Conservation (phyloP, 768 basidiomycete genomes). For the Kwoniella pini region DNA sequence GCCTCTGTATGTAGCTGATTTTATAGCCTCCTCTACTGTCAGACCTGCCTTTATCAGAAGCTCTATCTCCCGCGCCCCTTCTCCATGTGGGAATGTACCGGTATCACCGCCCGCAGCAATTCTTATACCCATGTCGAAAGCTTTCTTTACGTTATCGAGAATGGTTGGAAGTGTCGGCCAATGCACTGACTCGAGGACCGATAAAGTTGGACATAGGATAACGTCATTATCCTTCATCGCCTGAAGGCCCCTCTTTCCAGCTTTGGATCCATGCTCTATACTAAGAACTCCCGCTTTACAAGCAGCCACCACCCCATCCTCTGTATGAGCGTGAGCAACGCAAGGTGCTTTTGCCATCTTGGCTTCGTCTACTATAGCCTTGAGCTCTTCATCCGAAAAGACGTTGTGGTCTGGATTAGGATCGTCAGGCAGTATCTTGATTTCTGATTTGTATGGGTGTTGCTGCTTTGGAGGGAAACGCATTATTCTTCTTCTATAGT, state of each 20-base stretch:
- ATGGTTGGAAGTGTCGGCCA: background rate
- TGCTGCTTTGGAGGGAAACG: conserved; percentile 22
- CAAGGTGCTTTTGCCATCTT: conserved; percentile 22
- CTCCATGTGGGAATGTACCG: conserved; percentile 26
- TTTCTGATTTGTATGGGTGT: conserved; percentile 6
- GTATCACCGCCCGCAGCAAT: conserved; percentile 32
- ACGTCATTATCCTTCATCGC: conserved; percentile 28
- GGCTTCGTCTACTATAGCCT: conserved; percentile 30
- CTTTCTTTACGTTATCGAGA: conserved; percentile 11
- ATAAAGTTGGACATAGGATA: conserved; percentile 28
- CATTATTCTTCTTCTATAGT: conserved; percentile 24
- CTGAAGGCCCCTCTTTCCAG: conserved; percentile 3
- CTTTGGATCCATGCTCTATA: conserved; percentile 24
- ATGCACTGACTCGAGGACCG: conserved; percentile 16
- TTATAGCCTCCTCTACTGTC: conserved; percentile 20
- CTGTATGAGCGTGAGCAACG: conserved; percentile 20
- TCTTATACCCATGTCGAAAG: conserved; percentile 24
- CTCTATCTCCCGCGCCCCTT: conserved; percentile 26
- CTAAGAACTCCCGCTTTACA: conserved; percentile 25
- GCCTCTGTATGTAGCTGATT: conserved; percentile 20
- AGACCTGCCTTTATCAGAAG: conserved; percentile 27
- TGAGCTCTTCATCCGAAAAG: conserved; percentile 29
- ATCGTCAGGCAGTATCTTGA: conserved; percentile 11
- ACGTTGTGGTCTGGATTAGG: conserved; percentile 18
- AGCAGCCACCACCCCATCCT: conserved; percentile 26